These are phyloP conservation scores for Rhizopus sp. DNA, from an alignment of 371 early-diverging fungal genomes.

Conservation along the genomic window DNA sequence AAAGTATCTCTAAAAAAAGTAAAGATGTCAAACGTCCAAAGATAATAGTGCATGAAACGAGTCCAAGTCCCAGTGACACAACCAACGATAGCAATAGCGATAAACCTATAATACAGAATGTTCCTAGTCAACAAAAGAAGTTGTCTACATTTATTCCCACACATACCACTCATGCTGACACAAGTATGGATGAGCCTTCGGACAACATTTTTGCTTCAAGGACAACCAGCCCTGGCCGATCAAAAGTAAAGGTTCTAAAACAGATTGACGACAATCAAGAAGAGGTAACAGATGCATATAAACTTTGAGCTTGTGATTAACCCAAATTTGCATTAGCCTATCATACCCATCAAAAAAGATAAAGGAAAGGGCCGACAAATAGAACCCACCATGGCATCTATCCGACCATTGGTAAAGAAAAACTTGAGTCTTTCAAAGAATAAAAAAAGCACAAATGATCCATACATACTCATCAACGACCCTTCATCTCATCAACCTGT, in stretches of 20 bases:
- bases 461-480: not conserved
- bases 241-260: too few relatives aligned
- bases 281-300: too few relatives aligned
- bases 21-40: not conserved
- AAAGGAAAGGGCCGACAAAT: conserved; percentile 22
- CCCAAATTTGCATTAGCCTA: not conserved
- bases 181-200: too few relatives aligned
- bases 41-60: not conserved
- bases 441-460: not conserved
- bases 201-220: too few relatives aligned
- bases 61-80: not conserved
- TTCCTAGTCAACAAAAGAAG: too few relatives aligned
- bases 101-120: too few relatives aligned
- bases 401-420: conserved; percentile 1
- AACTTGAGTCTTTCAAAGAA: conserved; percentile 12
- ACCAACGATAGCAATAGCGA: not conserved
- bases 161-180: too few relatives aligned
- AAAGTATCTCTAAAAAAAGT: not conserved
- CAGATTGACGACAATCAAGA: too few relatives aligned
- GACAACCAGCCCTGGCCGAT: too few relatives aligned
- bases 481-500: not conserved
- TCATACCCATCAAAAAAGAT: conserved; percentile 1
- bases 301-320: too few relatives aligned
- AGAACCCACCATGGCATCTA: not conserved
- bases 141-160: too few relatives aligned